Conservation (phyloP, 2,329 filamentous ascomycete genomes). For the Fusarium acutatum region DNA sequence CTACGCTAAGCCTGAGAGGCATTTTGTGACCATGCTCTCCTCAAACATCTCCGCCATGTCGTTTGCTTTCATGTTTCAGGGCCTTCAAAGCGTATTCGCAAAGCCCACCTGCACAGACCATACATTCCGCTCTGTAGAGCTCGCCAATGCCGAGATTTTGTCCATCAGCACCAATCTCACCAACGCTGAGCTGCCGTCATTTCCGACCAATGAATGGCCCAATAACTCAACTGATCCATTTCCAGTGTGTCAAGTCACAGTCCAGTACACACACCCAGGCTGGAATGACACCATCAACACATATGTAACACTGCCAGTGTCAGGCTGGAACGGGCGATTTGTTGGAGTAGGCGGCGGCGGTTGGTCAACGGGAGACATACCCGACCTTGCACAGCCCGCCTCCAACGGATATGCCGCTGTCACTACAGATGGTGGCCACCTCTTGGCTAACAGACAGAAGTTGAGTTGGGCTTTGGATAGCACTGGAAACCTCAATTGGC, state of each 20-base stretch:
- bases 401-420: slow-evolving; percentile 5
- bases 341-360: slow-evolving; percentile 27
- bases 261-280: slow-evolving; percentile 26
- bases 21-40: neutral
- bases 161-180: neutral
- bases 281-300: slow-evolving; percentile 22
- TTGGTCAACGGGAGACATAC: slow-evolving; percentile 5
- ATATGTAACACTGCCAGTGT: slow-evolving; percentile 5
- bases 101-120: neutral
- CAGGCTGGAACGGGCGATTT: slow-evolving; percentile 27
- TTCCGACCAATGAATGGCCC: slow-evolving; percentile 3
- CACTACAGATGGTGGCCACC: slow-evolving; percentile 23
- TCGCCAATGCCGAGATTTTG: neutral
- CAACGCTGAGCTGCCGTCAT: neutral
- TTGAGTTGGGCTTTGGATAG: slow-evolving; percentile 28
- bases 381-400: neutral
- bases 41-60: neutral
- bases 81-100: neutral
- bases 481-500: slow-evolving; percentile 35
- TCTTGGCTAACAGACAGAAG: neutral
- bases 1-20: neutral
- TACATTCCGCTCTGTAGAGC: neutral
- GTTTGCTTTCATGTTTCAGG: neutral
- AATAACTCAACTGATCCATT: neutral
- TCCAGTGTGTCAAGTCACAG: slow-evolving; percentile 1